These are phyloP conservation scores for Crithidia mellificae DNA, from an alignment of 208 protist genomes.

Conservation along the genomic window DNA sequence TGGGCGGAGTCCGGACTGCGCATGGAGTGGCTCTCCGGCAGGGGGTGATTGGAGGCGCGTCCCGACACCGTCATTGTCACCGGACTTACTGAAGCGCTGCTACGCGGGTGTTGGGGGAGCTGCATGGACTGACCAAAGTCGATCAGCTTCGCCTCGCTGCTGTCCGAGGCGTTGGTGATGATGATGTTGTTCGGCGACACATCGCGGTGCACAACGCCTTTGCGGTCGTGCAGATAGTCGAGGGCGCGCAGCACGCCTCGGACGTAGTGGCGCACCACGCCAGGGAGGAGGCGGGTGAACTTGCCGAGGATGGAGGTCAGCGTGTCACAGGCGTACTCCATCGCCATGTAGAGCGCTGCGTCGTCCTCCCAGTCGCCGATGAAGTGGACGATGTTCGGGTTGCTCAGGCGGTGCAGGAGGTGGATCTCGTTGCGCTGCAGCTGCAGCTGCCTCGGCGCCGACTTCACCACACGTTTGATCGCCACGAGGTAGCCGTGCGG, in stretches of 20 bases:
- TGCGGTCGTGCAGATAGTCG: constrained; percentile 60
- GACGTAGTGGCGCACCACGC: constrained; percentile 52
- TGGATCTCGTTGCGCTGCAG: constrained; percentile 54
- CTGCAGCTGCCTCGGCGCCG: constrained; percentile 31
- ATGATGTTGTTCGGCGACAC: constrained; percentile 80
- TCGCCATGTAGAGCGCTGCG: constrained; percentile 52
- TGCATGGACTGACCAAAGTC: constrained; percentile 74
- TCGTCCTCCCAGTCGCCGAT: constrained; percentile 47
- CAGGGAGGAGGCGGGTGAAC: constrained; percentile 44
- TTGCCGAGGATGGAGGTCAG: constrained; percentile 50
- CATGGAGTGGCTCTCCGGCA: neutral
- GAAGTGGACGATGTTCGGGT: constrained; percentile 75
- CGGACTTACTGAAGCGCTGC: neutral
- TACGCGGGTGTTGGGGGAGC: neutral
- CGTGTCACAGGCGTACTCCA: constrained; percentile 75
- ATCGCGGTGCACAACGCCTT: constrained; percentile 71
- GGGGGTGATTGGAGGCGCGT: constrained; percentile 2
- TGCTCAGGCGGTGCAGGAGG: constrained; percentile 43
- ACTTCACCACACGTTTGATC: constrained; percentile 48
- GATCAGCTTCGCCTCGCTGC: constrained; percentile 57
- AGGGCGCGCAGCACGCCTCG: constrained; percentile 62
- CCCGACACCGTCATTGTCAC: neutral
- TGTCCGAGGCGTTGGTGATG: constrained; percentile 65
- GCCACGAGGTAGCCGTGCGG: constrained; percentile 56
- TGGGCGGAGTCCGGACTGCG: neutral